Base-by-base conservation (phyloP, 768 basidiomycete genomes). In the Leccinum arenicola region DNA sequence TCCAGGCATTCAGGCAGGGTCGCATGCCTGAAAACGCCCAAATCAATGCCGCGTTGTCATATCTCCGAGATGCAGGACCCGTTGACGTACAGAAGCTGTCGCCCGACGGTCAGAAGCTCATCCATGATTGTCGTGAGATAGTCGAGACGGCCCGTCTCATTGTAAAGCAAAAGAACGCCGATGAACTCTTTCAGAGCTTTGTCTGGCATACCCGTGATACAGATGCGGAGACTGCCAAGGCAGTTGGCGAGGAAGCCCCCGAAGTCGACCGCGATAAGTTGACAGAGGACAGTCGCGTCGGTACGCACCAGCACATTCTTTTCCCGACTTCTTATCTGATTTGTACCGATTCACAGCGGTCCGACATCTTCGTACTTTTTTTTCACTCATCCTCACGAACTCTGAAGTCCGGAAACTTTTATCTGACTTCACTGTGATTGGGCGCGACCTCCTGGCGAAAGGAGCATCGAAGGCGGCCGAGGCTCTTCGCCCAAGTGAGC, bases 121-220 rank as follows among this genome's bases (percentile, higher is more conserved):
- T 95, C 45, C 77, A 84, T 54, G 94, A 97, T 68, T 72, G 81
- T n/a, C 82, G 84, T 48, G 85, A 92, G 51, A 91, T 97, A 68
- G 80, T 96, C 66, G 82, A 84, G 63, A 94, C 92, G 5, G 78
- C 83, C 0, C 81, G 87, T 12, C 65, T 82, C 43, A 86, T 94
- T 58, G 85, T 95, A n/a, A 67, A 77, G 52, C 81, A 89, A 66
- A 97, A 96, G 83, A 97, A 97, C 64, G 75, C 79, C 23, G 95
- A 96, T 65, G 94, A 98, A 76, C 81, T 98, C 43, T 80, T 97
- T 72, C 96, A 98, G 74, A 88, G 91, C 66, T 95, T 96, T 64
- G 74, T 95, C 43, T 95, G 89, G 89, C 83, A 87, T 60, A 92
- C 91, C 1, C 77, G 82, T 35, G 82, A 82, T 38, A 75, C 87